A percentile compares a stretch with the other conserved stretches of the same genome.
These are phyloP conservation scores for Coriaria nepalensis DNA, from an alignment of 306 rosid genomes.

Conservation along the genomic window DNA sequence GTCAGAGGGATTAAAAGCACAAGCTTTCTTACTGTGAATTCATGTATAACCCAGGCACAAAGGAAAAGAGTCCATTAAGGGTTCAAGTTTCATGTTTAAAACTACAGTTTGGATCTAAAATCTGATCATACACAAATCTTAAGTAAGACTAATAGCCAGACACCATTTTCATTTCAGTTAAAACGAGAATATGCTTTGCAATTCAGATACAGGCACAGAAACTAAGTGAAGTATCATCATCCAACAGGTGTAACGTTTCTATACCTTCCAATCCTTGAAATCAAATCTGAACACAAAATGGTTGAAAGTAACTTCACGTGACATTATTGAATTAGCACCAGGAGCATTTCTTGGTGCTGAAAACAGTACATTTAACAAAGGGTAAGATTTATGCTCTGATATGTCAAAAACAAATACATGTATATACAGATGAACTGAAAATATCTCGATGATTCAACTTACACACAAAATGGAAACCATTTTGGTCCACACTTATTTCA, in stretches of 20 bases:
- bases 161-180: too few relatives aligned
- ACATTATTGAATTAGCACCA: constrained; percentile 25
- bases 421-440: too few relatives aligned
- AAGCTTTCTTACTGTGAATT: too few relatives aligned
- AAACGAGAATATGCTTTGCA: not conserved
- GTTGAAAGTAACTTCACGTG: constrained; percentile 37
- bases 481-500: constrained; percentile 35
- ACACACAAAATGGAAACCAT: constrained; percentile 54
- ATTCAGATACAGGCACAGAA: not conserved
- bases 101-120: too few relatives aligned
- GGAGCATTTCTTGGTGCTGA: constrained; percentile 80
- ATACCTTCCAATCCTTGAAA: constrained; percentile 82
- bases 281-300: constrained; percentile 80
- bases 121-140: too few relatives aligned
- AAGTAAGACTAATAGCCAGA: too few relatives aligned
- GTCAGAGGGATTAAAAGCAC: too few relatives aligned
- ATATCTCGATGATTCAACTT: constrained; percentile 17
- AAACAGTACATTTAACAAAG: not conserved
- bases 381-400: too few relatives aligned
- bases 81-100: too few relatives aligned
- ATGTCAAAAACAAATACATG: too few relatives aligned
- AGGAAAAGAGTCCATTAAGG: too few relatives aligned
- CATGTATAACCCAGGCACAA: too few relatives aligned
- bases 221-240: not conserved
- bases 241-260: not conserved